A percentile compares a stretch with the other conserved stretches of the same genome.
These are phyloP conservation scores for Colletotrichum phormii DNA, from an alignment of 2,329 filamentous ascomycete species.

Conservation along the genomic window DNA sequence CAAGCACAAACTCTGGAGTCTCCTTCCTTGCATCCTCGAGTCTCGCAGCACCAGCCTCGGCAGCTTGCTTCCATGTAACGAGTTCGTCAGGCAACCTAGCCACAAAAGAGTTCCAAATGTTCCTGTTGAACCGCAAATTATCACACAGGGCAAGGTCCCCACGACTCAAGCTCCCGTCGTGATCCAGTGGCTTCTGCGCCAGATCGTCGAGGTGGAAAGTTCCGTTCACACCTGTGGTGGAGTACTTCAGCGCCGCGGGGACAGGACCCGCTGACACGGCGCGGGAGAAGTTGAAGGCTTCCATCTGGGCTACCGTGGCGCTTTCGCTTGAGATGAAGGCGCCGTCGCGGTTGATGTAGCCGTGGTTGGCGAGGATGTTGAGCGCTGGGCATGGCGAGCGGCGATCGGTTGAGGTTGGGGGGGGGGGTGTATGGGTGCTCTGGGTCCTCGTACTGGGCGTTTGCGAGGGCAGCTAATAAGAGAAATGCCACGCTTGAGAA, in stretches of 20 bases:
- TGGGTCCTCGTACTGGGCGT: not conserved
- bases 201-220: conserved; percentile 25
- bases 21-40: conserved; percentile 14
- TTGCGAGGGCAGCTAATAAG: not conserved
- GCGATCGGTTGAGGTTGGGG: not conserved
- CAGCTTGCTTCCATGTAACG: conserved; percentile 22
- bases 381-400: conserved; percentile 14
- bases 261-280: conserved; percentile 3
- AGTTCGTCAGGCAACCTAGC: conserved; percentile 2
- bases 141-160: conserved; percentile 10
- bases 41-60: conserved; percentile 14
- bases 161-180: conserved; percentile 13
- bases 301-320: conserved; percentile 14
- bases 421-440: not conserved
- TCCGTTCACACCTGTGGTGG: conserved; percentile 14
- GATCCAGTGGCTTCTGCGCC: conserved; percentile 20
- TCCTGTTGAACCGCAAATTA: conserved; percentile 10
- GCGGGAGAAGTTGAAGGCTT: conserved; percentile 16
- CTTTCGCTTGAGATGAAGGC: conserved; percentile 17
- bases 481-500: not conserved
- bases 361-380: conserved; percentile 20
- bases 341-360: conserved; percentile 17
- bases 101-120: conserved; percentile 10
- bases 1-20: conserved; percentile 7
- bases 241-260: conserved; percentile 2